Evolutionary conservation across 108 stramenopile species (phyloP).

Genomic region (Parietichytrium sp.): DNA sequence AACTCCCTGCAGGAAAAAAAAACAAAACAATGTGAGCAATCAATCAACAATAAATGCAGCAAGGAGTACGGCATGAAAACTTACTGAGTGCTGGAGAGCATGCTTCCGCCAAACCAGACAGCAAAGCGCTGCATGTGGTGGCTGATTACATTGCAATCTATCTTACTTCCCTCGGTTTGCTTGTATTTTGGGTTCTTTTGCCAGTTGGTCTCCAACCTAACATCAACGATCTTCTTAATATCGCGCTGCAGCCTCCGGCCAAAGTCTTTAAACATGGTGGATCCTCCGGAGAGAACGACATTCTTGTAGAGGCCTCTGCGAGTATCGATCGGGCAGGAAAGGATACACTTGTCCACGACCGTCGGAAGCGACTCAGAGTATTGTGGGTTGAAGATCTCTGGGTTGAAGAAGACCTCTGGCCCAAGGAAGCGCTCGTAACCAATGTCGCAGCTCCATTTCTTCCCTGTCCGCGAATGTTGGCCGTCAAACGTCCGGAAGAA

Average conservation of each 20-base stretch:
- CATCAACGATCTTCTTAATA: conserved; percentile 59
- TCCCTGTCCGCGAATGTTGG: conserved; percentile 40
- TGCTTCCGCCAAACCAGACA: conserved; percentile 72
- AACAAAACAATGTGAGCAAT: too few species aligned
- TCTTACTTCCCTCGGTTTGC: neutral
- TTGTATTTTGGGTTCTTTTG: neutral
- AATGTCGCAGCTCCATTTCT: conserved; percentile 51
- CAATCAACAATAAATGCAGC: too few species aligned
- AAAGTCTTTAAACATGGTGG: conserved; percentile 73
- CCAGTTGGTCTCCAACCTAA: conserved; percentile 41
- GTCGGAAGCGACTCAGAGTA: conserved; percentile 65
- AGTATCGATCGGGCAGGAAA: conserved; percentile 70
- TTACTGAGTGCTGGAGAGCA: conserved; percentile 68
- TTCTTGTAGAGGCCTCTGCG: conserved; percentile 69
- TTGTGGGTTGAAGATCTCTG: conserved; percentile 66
- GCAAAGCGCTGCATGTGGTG: conserved; percentile 67
- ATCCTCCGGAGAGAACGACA: conserved; percentile 68
- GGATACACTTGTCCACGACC: conserved; percentile 68
- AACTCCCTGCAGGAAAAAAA: too few species aligned
- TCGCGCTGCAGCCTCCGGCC: conserved; percentile 65
- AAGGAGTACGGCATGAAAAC: too few species aligned
- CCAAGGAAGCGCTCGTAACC: conserved; percentile 73
- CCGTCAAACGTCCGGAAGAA: conserved; percentile 60
- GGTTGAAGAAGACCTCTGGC: conserved; percentile 73
- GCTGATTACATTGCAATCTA: conserved; percentile 62